These are phyloP conservation scores for Fraxinus pennsylvanica DNA, from an alignment of 257 asterid species.

Conservation along the genomic window DNA sequence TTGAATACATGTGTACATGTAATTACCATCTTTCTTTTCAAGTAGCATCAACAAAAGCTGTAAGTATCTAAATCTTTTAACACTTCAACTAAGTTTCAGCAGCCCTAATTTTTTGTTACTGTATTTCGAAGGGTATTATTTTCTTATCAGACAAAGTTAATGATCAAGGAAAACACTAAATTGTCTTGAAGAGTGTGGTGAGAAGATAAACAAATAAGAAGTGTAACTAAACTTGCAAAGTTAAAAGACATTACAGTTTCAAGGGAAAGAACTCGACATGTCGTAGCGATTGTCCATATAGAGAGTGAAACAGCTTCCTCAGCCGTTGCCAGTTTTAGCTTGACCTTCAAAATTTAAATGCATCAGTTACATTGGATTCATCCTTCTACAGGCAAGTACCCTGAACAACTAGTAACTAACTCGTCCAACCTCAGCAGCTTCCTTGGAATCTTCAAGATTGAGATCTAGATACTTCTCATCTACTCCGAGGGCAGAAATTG, in stretches of 20 bases:
- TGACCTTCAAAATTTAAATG: slow-evolving; percentile 52
- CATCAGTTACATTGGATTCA: slow-evolving; percentile 21
- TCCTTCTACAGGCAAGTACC: slow-evolving; percentile 22
- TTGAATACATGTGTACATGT: not conserved
- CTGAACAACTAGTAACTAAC: slow-evolving; percentile 9
- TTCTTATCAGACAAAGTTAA: slow-evolving; percentile 7
- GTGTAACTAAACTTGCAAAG: slow-evolving; percentile 22
- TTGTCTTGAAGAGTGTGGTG: slow-evolving; percentile 8
- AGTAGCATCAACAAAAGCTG: not conserved
- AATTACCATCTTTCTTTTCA: not conserved
- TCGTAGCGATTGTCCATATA: slow-evolving; percentile 78
- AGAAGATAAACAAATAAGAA: slow-evolving; percentile 5
- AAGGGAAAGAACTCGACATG: slow-evolving; percentile 88
- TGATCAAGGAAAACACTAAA: slow-evolving; percentile 1
- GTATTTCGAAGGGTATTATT: not conserved
- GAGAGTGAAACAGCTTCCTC: slow-evolving; percentile 95
- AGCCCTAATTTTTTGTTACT: not conserved
- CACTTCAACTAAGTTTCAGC: not conserved
- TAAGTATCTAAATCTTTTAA: not conserved
- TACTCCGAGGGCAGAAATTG: slow-evolving; percentile 58
- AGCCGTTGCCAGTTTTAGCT: slow-evolving; percentile 63
- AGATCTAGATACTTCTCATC: slow-evolving; percentile 46
- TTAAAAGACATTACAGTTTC: slow-evolving; percentile 56
- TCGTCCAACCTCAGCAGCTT: slow-evolving; percentile 59
- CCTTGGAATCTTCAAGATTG: slow-evolving; percentile 39